phyloP scores from a whole-genome alignment of 352 stramenopile species.

The Phytophthora sojae region DNA sequence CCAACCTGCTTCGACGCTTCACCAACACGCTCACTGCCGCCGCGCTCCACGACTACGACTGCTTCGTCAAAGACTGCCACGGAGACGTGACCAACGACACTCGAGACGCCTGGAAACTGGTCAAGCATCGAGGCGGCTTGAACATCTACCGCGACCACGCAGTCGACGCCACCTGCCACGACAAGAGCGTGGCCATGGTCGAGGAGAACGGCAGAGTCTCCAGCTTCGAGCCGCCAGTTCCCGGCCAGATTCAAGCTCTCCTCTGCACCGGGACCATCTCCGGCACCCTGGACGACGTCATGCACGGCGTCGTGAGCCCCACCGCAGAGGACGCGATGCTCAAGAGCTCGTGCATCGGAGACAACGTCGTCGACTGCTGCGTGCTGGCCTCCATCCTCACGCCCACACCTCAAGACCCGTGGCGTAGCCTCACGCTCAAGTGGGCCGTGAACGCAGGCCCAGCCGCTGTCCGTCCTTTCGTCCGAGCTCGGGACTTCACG shows the following conservation, averaged over 20 bases:
- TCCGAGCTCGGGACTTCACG: slow-evolving; percentile 47
- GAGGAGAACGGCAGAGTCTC: slow-evolving; percentile 18
- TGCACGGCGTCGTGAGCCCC: slow-evolving; percentile 39
- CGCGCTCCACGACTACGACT: slow-evolving; percentile 46
- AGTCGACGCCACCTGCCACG: not conserved
- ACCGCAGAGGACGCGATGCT: slow-evolving; percentile 36
- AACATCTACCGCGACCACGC: slow-evolving; percentile 44
- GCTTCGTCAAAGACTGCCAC: slow-evolving; percentile 34
- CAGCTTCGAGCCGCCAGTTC: not conserved
- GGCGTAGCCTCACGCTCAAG: slow-evolving; percentile 42
- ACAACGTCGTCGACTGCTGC: slow-evolving; percentile 40
- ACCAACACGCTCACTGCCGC: slow-evolving; percentile 37
- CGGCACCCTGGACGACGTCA: slow-evolving; percentile 41
- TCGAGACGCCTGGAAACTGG: slow-evolving; percentile 44
- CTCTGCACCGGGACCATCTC: slow-evolving; percentile 40
- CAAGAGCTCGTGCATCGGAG: slow-evolving; percentile 37
- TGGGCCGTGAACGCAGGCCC: slow-evolving; percentile 38
- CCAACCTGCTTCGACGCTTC: slow-evolving; percentile 38
- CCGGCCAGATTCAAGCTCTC: slow-evolving; percentile 24
- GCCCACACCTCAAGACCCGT: slow-evolving; percentile 31
- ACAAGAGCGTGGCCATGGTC: slow-evolving; percentile 2
- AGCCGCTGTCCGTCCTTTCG: slow-evolving; percentile 32
- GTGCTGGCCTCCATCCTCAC: slow-evolving; percentile 31
- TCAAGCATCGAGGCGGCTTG: slow-evolving; percentile 45
- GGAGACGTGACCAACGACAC: slow-evolving; percentile 31